These are phyloP conservation scores for Candida pseudocylindracea DNA, from an alignment of 1,139 yeast genomes.

Conservation along the genomic window DNA sequence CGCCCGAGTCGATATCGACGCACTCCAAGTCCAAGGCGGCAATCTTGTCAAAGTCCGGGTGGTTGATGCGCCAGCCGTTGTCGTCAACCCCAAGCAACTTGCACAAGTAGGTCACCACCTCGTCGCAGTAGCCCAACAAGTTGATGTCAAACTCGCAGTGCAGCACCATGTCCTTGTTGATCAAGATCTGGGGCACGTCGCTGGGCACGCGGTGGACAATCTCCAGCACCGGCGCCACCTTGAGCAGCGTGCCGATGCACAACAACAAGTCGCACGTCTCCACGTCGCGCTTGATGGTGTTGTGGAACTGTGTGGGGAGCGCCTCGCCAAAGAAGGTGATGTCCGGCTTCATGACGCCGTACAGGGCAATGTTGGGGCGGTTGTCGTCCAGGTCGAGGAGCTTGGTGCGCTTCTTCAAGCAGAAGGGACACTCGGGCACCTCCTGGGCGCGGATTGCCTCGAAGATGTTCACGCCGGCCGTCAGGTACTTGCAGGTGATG, in stretches of 20 bases:
- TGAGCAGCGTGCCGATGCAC: conserved; percentile 83
- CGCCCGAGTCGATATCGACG: no score
- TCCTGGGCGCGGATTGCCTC: conserved; percentile 34
- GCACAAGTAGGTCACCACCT: conserved; percentile 24
- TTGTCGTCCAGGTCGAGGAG: conserved; percentile 8
- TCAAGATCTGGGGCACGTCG: conserved; percentile 60
- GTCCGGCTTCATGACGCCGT: conserved; percentile 83
- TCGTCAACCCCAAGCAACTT: conserved; percentile 2
- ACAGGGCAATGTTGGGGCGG: conserved; percentile 16
- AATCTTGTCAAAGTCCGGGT: no score
- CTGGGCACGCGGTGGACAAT: conserved; percentile 40
- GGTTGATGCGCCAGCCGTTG: no score
- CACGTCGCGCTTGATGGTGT: conserved; percentile 5
- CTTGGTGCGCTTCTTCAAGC: conserved; percentile 16
- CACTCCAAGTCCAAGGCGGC: no score
- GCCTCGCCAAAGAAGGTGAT: conserved; percentile 89
- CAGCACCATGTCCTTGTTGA: conserved; percentile 60
- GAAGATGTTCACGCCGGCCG: conserved; percentile 47
- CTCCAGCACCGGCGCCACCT: conserved; percentile 92
- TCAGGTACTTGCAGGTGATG: conserved; percentile 47
- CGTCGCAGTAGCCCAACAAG: conserved; percentile 74
- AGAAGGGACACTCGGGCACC: conserved; percentile 54
- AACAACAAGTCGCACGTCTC: conserved; percentile 50
- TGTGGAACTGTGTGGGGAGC: conserved; percentile 24
- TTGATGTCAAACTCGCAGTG: conserved; percentile 50